These are phyloP conservation scores for Camellia japonica DNA, from an alignment of 148 eudicot species.

Conservation along the genomic window DNA sequence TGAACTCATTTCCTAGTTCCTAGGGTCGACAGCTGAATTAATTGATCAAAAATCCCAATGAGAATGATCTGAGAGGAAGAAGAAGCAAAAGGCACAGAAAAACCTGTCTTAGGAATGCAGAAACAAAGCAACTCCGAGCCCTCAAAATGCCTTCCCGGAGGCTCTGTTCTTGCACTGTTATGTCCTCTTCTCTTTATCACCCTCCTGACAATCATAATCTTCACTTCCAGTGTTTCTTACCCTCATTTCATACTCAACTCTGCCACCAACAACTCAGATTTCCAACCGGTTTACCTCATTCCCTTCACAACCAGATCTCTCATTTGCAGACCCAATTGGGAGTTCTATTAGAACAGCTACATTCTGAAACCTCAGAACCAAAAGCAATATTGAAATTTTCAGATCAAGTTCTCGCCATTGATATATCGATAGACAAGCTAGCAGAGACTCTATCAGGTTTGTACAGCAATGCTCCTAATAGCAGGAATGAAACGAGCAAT, in stretches of 20 bases:
- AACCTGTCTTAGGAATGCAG: slow-evolving; percentile 15
- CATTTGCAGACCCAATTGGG: slow-evolving; percentile 20
- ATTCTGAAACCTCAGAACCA: neutral
- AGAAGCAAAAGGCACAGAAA: neutral
- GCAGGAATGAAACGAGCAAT: slow-evolving; percentile 15
- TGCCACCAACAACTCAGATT: neutral
- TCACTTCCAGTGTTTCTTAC: slow-evolving; percentile 6
- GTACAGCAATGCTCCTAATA: neutral
- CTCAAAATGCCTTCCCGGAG: slow-evolving; percentile 16
- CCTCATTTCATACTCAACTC: neutral
- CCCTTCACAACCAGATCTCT: slow-evolving; percentile 20
- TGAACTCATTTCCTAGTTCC: slow-evolving; percentile 1
- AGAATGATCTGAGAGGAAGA: neutral
- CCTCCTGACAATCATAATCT: slow-evolving; percentile 10
- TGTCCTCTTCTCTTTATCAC: slow-evolving; percentile 12
- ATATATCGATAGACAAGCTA: slow-evolving; percentile 23
- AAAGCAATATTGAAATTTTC: slow-evolving; percentile 13
- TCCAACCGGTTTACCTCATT: slow-evolving; percentile 16
- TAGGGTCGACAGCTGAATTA: slow-evolving; percentile 10
- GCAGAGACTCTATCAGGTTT: slow-evolving; percentile 16
- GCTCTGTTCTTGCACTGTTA: neutral
- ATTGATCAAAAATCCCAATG: neutral
- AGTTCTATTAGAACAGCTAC: slow-evolving; percentile 18
- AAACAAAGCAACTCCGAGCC: slow-evolving; percentile 10
- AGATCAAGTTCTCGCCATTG: slow-evolving; percentile 22